Evolutionary conservation across 345 rosid species (phyloP).

Genomic region (Odontarrhena argentea): DNA sequence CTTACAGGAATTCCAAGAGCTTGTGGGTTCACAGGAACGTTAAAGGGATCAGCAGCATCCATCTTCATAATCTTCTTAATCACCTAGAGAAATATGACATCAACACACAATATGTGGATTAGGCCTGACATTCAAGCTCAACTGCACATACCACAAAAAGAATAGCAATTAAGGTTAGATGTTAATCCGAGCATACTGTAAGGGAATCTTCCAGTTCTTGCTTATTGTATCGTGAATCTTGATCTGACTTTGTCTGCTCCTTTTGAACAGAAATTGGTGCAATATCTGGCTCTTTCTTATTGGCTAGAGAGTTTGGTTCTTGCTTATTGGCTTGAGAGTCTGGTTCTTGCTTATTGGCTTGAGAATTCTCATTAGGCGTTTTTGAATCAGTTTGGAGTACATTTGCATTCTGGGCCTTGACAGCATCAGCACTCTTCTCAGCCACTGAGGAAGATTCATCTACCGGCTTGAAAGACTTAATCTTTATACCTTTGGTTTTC

Average conservation of each 20-base stretch:
- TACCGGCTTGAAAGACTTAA: slow-evolving; percentile 56
- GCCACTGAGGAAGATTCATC: slow-evolving; percentile 47
- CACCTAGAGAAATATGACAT: slow-evolving; percentile 46
- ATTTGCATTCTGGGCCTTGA: slow-evolving; percentile 38
- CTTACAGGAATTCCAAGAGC: slow-evolving; percentile 98
- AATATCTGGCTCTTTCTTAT: slow-evolving; percentile 34
- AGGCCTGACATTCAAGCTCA: background rate
- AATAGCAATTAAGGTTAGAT: background rate
- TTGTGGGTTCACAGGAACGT: slow-evolving; percentile 87
- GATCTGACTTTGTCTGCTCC: slow-evolving; percentile 46
- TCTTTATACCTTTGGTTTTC: slow-evolving; percentile 81
- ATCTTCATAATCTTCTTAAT: slow-evolving; percentile 96
- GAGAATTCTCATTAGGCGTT: slow-evolving; percentile 20
- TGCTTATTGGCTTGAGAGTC: slow-evolving; percentile 31
- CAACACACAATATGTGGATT: slow-evolving; percentile 3
- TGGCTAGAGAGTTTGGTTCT: slow-evolving; percentile 28
- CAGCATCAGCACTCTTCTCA: slow-evolving; percentile 42
- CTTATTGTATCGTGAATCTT: slow-evolving; percentile 51
- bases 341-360: slow-evolving; percentile 29
- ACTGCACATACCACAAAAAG: background rate
- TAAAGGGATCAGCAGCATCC: slow-evolving; percentile 98
- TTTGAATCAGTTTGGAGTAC: slow-evolving; percentile 37
- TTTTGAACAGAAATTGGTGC: slow-evolving; percentile 39
- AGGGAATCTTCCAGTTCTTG: slow-evolving; percentile 74
- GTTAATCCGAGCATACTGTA: slow-evolving; percentile 47